These are phyloP conservation scores for Magnolia kwangsiensis DNA, from an alignment of 164 flowering plant genomes.

Conservation along the genomic window DNA sequence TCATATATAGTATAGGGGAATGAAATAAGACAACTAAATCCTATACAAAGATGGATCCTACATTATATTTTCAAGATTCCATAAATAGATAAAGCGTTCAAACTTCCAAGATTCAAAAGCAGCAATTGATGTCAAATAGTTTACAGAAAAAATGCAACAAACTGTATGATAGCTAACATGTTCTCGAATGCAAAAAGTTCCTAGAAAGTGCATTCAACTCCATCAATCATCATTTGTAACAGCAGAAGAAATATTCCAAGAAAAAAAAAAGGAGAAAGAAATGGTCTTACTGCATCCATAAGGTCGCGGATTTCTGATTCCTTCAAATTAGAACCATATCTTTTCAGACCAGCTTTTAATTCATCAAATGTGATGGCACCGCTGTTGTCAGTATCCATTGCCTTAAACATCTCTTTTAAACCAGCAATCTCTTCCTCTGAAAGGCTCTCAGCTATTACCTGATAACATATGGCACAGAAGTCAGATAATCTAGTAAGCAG, in stretches of 20 bases:
- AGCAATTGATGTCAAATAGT: too few species aligned
- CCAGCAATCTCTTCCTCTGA: constrained; percentile 99
- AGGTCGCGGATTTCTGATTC: constrained; percentile 91
- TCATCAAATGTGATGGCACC: constrained; percentile 99
- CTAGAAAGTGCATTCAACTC: not conserved
- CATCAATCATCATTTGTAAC: not conserved
- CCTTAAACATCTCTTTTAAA: constrained; percentile 80
- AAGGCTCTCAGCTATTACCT: constrained; percentile 98
- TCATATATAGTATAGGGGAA: too few species aligned
- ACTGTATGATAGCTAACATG: too few species aligned
- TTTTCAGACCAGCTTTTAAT: constrained; percentile 85
- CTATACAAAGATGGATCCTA: too few species aligned
- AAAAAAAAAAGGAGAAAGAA: not conserved
- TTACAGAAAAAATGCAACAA: too few species aligned
- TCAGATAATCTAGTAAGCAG: not conserved
- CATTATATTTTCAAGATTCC: too few species aligned
- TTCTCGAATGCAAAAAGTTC: too few species aligned
- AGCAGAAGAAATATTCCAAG: not conserved
- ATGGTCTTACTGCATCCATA: constrained; percentile 81
- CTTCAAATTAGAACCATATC: constrained; percentile 93
- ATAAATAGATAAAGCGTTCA: too few species aligned
- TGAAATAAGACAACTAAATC: too few species aligned
- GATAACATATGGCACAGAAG: constrained; percentile 13
- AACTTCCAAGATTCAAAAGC: too few species aligned
- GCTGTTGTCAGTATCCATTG: constrained; percentile 97